Evolutionary conservation across 1,139 yeast species (phyloP).

Genomic region (Blastobotrys indianensis): DNA sequence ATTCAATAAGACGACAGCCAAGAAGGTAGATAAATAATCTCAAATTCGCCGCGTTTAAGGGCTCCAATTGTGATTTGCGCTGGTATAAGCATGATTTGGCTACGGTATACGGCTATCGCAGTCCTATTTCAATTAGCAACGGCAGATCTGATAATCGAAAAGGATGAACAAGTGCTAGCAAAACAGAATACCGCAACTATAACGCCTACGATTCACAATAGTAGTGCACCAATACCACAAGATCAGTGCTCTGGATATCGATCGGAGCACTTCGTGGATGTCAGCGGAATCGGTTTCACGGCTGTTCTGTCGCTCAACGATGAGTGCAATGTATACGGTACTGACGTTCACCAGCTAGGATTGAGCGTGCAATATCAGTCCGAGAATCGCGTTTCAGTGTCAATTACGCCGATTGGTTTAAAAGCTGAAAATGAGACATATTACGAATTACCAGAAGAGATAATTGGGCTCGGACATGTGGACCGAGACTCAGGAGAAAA

Average conservation of each 20-base stretch:
- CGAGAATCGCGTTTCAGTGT: conserved; percentile 28
- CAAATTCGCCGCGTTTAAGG: too few species aligned
- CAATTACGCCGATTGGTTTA: conserved; percentile 29
- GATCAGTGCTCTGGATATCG: conserved; percentile 30
- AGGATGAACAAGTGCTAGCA: neutral
- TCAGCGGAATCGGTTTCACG: conserved; percentile 23
- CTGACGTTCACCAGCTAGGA: conserved; percentile 30
- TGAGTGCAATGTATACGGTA: conserved; percentile 32
- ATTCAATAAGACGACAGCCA: too few species aligned
- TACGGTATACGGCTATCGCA: too few species aligned
- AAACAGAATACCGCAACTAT: neutral
- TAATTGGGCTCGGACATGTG: conserved; percentile 26
- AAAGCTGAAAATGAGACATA: conserved; percentile 24
- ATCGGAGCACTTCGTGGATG: conserved; percentile 20
- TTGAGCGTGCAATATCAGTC: conserved; percentile 33
- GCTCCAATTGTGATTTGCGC: too few species aligned
- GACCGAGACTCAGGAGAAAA: conserved; percentile 14
- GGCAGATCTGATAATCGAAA: neutral
- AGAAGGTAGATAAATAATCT: too few species aligned
- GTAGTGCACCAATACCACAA: conserved; percentile 32
- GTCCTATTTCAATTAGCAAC: too few species aligned
- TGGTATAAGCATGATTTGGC: too few species aligned
- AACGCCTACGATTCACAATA: conserved; percentile 30
- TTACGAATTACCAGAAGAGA: conserved; percentile 28
- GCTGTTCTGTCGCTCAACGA: conserved; percentile 29